Percentiles rank a stretch among this genome's conserved stretches.
Conservation (phyloP, 148 eudicot species). For the Camellia granthamiana region DNA sequence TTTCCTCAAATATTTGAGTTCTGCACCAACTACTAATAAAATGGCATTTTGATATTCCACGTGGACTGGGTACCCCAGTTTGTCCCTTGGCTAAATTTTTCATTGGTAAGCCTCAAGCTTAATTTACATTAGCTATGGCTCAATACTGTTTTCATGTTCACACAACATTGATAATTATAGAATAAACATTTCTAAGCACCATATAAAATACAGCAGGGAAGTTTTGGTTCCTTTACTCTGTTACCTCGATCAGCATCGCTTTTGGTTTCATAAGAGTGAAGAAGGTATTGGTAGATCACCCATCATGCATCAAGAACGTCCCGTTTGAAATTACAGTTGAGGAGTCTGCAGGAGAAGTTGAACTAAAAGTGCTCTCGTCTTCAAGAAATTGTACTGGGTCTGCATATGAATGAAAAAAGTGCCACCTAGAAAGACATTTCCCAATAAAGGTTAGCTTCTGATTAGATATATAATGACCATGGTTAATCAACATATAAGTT, state of each 20-base stretch:
- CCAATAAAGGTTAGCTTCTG: not conserved
- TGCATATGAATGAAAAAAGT: slow-evolving; percentile 15
- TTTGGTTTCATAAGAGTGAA: not conserved
- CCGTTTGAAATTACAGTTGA: not conserved
- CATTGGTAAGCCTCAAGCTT: too few species aligned
- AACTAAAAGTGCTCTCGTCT: not conserved
- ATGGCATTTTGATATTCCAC: too few species aligned
- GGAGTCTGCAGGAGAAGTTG: slow-evolving; percentile 1
- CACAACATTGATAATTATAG: not conserved
- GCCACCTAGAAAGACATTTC: slow-evolving; percentile 7
- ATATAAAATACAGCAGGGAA: not conserved
- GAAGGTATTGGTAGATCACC: not conserved
- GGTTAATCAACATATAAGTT: not conserved
- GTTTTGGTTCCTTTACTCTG: slow-evolving; percentile 8
- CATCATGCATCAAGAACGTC: slow-evolving; percentile 3
- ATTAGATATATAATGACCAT: not conserved
- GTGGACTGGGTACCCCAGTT: too few species aligned
- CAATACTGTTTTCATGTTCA: not conserved
- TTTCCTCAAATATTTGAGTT: too few species aligned
- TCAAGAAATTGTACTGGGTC: slow-evolving; percentile 10
- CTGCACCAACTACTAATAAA: too few species aligned
- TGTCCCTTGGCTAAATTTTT: too few species aligned
- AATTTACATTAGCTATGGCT: not conserved
- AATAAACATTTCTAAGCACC: not conserved
- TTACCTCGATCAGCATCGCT: not conserved